Base-by-base conservation (phyloP, 305 asterid species). In the Caryopteris hybrid region DNA sequence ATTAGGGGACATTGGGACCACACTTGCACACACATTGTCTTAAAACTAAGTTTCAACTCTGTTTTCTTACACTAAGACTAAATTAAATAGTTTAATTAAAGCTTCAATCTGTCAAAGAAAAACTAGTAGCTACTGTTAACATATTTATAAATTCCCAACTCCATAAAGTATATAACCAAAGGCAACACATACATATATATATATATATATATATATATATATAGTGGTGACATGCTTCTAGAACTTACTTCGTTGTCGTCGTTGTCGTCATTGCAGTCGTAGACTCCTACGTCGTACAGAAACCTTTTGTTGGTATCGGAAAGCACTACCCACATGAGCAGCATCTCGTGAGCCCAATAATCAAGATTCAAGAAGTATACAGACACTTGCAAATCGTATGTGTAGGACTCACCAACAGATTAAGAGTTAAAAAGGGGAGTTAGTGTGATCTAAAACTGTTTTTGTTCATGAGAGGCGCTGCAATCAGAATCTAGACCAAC, bases 221-320 rank as follows among this genome's bases (percentile, higher is more conserved):
- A n/a, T n/a, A n/a, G n/a, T n/a, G n/a, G n/a, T n/a, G n/a, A n/a
- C n/a, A n/a, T n/a, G 55, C 39, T 39, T 43, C 29, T 6, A 10
- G 55, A 59, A 52, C 79, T 77, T 68, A 90, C 98, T 72, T 76
- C 81, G 76, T 79, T 83, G 70, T 92, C 98, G 70, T 92, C 98
- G 0, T 86, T 84, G 5, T 90, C 96, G 67, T 86, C 98, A 27
- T 86, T 82, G 83, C 85, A 57, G 66, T 92, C 97, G 23, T 92
- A 90, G 56, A 90, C 85, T 74, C 98, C 98, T 46, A 88, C 82
- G 69, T 92, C 97, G 78, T 92, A 92, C 74, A 92, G 71, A 81
- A 88, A 86, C 81, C 96, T 78, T 66, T 90, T 90, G 83, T 84
- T 83, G 53, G 75, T 47, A 69, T 92, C 95, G 34, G 97, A 86